Conservation (phyloP, 352 stramenopile genomes). For the Globisporangium rhizosaccharum region DNA sequence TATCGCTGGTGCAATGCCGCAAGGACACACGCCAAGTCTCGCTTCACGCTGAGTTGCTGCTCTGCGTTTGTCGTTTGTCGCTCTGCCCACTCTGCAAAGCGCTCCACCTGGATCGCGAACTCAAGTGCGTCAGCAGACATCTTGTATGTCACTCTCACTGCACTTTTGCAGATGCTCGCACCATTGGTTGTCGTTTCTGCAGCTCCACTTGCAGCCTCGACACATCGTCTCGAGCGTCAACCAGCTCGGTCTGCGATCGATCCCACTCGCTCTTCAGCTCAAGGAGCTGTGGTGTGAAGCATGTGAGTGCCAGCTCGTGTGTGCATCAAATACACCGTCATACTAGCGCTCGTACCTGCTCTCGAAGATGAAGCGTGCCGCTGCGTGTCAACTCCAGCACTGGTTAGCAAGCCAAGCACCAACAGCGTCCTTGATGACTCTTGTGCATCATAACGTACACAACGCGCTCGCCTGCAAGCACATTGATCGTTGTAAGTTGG, state of each 20-base stretch:
- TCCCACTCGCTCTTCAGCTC: background rate
- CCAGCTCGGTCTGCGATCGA: background rate
- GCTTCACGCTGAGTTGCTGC: background rate
- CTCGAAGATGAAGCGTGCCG: background rate
- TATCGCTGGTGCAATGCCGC: background rate
- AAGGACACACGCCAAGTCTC: background rate
- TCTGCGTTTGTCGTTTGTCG: background rate
- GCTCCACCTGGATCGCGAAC: background rate
- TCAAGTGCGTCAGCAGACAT: background rate
- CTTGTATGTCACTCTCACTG: background rate
- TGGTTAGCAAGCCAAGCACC: background rate
- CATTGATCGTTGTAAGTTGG: background rate
- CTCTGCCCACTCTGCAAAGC: conserved; percentile 1
- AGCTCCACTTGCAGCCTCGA: background rate
- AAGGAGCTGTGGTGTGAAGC: background rate
- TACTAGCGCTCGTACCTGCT: background rate
- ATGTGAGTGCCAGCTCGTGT: background rate
- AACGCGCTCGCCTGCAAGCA: background rate
- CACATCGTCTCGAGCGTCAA: background rate
- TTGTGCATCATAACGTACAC: background rate
- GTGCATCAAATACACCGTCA: background rate
- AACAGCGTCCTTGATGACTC: no score
- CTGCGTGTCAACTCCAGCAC: background rate
- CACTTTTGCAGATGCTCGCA: background rate
- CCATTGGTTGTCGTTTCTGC: conserved; percentile 3